Evolutionary conservation across 495 filamentous ascomycete species (phyloP).

Genomic region (Halenospora varia): DNA sequence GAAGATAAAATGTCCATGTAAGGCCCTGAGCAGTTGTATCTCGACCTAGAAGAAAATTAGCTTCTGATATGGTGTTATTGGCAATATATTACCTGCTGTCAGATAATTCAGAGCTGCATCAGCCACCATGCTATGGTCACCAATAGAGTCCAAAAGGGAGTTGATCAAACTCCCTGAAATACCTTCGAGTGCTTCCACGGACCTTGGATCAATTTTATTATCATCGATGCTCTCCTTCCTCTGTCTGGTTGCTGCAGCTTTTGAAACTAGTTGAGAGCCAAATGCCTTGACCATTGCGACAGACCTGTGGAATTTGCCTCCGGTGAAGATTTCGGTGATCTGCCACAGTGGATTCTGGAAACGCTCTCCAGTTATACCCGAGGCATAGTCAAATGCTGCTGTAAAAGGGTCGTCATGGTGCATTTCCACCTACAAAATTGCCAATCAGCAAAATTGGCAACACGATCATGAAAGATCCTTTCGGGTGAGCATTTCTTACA

Average conservation of each 20-base stretch:
- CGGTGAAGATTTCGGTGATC: constrained; percentile 48
- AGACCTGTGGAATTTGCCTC: constrained; percentile 39
- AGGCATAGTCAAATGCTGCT: constrained; percentile 52
- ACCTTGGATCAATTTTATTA: not conserved
- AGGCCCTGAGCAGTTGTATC: constrained; percentile 59
- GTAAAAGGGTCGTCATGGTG: constrained; percentile 54
- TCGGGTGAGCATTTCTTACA: too few species aligned
- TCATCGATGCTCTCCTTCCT: constrained; percentile 4
- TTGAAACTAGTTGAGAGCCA: constrained; percentile 46
- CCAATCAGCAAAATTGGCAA: too few species aligned
- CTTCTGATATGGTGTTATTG: too few species aligned
- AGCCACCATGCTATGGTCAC: constrained; percentile 42
- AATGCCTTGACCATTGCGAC: constrained; percentile 44
- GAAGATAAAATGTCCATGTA: constrained; percentile 55
- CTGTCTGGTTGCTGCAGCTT: constrained; percentile 34
- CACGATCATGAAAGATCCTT: too few species aligned
- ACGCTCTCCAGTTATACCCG: constrained; percentile 51
- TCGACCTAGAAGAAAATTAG: constrained; percentile 30
- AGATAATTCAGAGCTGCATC: constrained; percentile 60
- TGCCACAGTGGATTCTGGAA: constrained; percentile 60
- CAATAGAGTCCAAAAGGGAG: constrained; percentile 49
- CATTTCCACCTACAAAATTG: constrained; percentile 47
- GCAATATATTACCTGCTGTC: constrained; percentile 46
- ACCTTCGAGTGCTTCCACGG: constrained; percentile 29
- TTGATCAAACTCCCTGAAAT: constrained; percentile 52